Evolutionary conservation across 2,329 filamentous ascomycete genomes (phyloP).

Genomic region (Aspergillus jensenii): DNA sequence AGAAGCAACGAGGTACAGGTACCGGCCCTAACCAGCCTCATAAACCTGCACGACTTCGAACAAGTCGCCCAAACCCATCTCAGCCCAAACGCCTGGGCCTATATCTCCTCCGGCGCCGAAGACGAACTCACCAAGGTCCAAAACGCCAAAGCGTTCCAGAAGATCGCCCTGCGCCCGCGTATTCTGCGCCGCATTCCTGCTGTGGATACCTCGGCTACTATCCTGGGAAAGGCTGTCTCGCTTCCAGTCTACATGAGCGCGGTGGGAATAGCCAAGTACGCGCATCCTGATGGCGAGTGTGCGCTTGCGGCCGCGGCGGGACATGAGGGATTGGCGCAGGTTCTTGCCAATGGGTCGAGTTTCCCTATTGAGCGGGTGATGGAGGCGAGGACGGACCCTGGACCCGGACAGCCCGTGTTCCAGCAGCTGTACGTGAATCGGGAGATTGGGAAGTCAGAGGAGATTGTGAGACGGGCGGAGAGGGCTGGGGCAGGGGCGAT

Average conservation of each 20-base stretch:
- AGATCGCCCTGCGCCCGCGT: background rate
- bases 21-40: background rate
- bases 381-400: background rate
- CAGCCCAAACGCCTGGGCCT: background rate
- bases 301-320: background rate
- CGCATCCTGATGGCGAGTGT: background rate
- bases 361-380: background rate
- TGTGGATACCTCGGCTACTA: accelerated
- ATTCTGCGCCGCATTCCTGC: background rate
- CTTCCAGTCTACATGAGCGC: background rate
- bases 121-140: background rate
- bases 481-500: background rate
- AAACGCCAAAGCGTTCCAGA: background rate
- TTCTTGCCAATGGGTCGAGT: background rate
- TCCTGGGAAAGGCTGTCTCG: background rate
- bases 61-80: background rate
- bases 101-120: background rate
- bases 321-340: background rate
- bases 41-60: background rate
- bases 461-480: background rate
- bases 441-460: background rate
- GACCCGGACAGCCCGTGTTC: background rate
- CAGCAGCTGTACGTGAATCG: constrained; percentile 1
- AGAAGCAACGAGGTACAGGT: background rate
- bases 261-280: background rate